These are phyloP conservation scores for Talinum fruticosum DNA, from an alignment of 148 eudicot genomes.

Conservation along the genomic window DNA sequence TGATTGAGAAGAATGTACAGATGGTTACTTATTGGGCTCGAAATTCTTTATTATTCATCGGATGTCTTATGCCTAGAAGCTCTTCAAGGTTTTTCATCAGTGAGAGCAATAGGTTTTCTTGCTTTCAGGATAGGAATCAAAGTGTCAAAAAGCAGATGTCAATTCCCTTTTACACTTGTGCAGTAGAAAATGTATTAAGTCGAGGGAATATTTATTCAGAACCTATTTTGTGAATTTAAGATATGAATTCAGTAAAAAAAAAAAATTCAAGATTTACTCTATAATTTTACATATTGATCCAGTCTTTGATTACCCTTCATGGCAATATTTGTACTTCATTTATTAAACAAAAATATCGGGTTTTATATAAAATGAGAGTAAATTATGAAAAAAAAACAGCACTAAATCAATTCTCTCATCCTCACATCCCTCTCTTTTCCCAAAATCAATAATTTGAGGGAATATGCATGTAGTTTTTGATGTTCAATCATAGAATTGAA, in stretches of 20 bases:
- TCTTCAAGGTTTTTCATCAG: constrained; percentile 12
- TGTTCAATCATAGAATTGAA: no score
- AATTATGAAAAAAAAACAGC: no score
- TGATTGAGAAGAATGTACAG: constrained; percentile 22
- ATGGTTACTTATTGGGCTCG: constrained; percentile 5
- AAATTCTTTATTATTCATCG: constrained; percentile 49
- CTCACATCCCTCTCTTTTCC: no score
- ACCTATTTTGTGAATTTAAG: no score
- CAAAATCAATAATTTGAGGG: no score
- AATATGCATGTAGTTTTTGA: no score
- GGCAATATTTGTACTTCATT: neutral
- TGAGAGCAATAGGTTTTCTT: constrained; percentile 19
- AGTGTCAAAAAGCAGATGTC: constrained; percentile 9
- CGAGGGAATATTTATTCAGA: neutral
- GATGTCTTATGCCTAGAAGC: constrained; percentile 18
- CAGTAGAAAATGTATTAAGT: neutral
- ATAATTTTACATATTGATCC: neutral
- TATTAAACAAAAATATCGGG: neutral
- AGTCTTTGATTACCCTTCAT: neutral
- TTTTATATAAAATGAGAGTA: no score
- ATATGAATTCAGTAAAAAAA: no score
- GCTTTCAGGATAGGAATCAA: neutral
- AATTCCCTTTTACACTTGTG: neutral
- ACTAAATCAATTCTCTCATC: no score
- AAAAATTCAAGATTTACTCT: neutral